Percentiles rank a stretch among this genome's conserved stretches.
These are phyloP conservation scores for Ampelomyces quisqualis DNA, from an alignment of 2,329 filamentous ascomycete species.

Conservation along the genomic window DNA sequence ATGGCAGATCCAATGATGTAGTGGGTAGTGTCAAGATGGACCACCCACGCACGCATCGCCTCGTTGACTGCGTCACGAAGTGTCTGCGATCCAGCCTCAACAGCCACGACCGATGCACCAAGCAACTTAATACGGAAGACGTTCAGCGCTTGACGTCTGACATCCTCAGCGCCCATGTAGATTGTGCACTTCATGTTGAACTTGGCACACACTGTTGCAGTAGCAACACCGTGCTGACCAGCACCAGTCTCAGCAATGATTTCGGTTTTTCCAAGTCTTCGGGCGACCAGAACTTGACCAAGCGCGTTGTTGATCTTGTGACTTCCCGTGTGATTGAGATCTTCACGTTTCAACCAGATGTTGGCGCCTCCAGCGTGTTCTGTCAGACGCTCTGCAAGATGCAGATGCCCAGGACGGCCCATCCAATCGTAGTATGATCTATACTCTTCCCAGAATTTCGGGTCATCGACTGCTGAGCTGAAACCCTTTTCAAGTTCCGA, in stretches of 20 bases:
- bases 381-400: constrained; percentile 84
- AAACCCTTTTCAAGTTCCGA: constrained; percentile 89
- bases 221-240: constrained; percentile 96
- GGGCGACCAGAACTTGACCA: constrained; percentile 85
- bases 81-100: constrained; percentile 79
- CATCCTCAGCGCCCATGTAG: constrained; percentile 98
- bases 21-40: constrained; percentile 88
- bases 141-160: constrained; percentile 91
- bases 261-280: constrained; percentile 85
- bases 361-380: constrained; percentile 88
- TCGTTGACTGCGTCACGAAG: constrained; percentile 78
- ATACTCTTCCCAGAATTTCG: constrained; percentile 95
- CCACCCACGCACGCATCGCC: constrained; percentile 90
- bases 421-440: constrained; percentile 96
- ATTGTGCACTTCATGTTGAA: constrained; percentile 98
- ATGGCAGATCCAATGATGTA: constrained; percentile 98
- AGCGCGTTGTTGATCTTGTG: constrained; percentile 99
- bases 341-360: constrained; percentile 97
- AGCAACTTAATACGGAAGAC: constrained; percentile 98
- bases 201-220: constrained; percentile 95
- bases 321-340: constrained; percentile 94
- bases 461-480: constrained; percentile 80
- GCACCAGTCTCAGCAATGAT: constrained; percentile 98
- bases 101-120: constrained; percentile 86
- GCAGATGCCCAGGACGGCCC: constrained; percentile 88